Percentiles rank a stretch among this genome's conserved stretches.
Conservation (phyloP, 768 basidiomycete species). For the Russula lepida region DNA sequence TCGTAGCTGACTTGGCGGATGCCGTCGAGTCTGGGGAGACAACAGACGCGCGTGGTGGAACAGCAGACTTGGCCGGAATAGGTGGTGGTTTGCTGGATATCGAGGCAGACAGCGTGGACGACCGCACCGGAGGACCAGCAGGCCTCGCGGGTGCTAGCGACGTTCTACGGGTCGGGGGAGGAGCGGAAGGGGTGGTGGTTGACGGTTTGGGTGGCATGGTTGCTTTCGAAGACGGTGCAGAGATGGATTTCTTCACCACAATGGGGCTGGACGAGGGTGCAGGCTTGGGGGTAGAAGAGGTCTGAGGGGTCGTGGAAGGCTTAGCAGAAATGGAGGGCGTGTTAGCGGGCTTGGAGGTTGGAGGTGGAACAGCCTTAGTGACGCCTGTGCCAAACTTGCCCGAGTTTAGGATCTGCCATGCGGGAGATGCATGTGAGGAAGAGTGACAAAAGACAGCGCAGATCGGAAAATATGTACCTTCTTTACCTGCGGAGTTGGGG, state of each 20-base stretch:
- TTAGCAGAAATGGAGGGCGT: slow-evolving; percentile 29
- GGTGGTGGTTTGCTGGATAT: slow-evolving; percentile 23
- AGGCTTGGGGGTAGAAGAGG: slow-evolving; percentile 32
- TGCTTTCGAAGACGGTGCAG: slow-evolving; percentile 15
- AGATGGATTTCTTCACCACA: slow-evolving; percentile 26
- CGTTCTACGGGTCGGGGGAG: slow-evolving; percentile 19
- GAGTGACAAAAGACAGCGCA: slow-evolving; percentile 9
- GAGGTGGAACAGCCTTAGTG: slow-evolving; percentile 34
- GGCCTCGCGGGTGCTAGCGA: slow-evolving; percentile 33
- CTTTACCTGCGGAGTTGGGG: slow-evolving; percentile 53
- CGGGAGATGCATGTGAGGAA: slow-evolving; percentile 19
- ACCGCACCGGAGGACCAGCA: slow-evolving; percentile 2
- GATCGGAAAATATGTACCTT: slow-evolving; percentile 41
- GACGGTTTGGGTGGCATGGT: slow-evolving; percentile 21
- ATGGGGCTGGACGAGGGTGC: slow-evolving; percentile 13
- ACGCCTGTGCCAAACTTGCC: slow-evolving; percentile 25
- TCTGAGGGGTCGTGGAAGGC: slow-evolving; percentile 10
- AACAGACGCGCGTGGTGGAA: slow-evolving; percentile 39
- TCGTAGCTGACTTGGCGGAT: slow-evolving; percentile 24
- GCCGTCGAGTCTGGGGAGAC: slow-evolving; percentile 46
- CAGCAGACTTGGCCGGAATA: slow-evolving; percentile 31
- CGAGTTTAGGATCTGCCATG: slow-evolving; percentile 19
- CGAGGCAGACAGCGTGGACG: slow-evolving; percentile 18
- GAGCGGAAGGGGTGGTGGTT: slow-evolving; percentile 2
- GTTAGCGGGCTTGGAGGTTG: slow-evolving; percentile 35